A percentile compares a stretch with the other conserved stretches of the same genome.
These are phyloP conservation scores for Plasmodium falciparum DNA, from an alignment of 169 alveolate species.

Conservation along the genomic window DNA sequence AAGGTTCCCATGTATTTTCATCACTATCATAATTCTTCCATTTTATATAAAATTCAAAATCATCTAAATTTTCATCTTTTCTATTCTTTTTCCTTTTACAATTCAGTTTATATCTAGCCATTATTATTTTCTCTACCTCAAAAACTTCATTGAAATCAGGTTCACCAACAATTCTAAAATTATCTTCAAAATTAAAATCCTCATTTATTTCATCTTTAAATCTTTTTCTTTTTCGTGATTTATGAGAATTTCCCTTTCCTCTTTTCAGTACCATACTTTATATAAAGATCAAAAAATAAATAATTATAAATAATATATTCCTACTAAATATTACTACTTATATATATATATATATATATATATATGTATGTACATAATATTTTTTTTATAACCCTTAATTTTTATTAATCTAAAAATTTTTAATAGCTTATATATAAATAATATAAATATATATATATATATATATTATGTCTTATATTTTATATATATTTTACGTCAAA, in stretches of 20 bases:
- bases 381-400: too few relatives aligned
- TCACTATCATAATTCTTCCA: constrained; percentile 76
- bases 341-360: not conserved
- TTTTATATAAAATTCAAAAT: constrained; percentile 70
- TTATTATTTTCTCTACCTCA: constrained; percentile 63
- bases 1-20: constrained; percentile 76
- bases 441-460: not conserved
- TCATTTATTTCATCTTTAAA: constrained; percentile 20
- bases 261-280: constrained; percentile 31
- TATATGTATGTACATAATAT: not conserved
- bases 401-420: not conserved
- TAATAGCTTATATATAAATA: not conserved
- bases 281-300: not conserved
- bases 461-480: too few relatives aligned
- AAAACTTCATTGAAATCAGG: constrained; percentile 73
- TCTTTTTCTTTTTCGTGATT: constrained; percentile 13
- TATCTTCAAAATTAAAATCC: constrained; percentile 41
- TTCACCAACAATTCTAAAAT: constrained; percentile 40
- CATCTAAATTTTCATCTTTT: constrained; percentile 56
- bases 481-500: too few relatives aligned
- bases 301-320: too few relatives aligned
- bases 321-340: not conserved
- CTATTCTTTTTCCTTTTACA: constrained; percentile 25
- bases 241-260: constrained; percentile 11
- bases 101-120: constrained; percentile 62